These are phyloP conservation scores for Curvularia hawaiiensis DNA, from an alignment of 2,329 filamentous ascomycete species.

Conservation along the genomic window DNA sequence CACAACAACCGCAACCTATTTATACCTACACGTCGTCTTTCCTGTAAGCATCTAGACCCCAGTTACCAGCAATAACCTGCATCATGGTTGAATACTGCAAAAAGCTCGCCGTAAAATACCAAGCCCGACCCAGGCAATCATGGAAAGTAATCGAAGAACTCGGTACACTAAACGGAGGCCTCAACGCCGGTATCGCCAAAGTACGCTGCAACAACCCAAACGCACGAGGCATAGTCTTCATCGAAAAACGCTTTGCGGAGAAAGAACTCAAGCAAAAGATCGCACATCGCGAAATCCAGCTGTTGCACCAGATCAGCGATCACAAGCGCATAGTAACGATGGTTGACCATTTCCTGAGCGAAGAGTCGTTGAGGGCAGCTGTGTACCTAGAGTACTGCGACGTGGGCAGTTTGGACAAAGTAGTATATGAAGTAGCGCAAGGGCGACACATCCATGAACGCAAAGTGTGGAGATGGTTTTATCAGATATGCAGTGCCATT, in stretches of 20 bases:
- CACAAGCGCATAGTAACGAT: conserved; percentile 16
- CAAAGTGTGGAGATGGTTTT: conserved; percentile 25
- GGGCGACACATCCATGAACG: conserved; percentile 11
- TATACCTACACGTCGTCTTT: not conserved
- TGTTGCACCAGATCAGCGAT: conserved; percentile 18
- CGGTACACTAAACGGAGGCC: conserved; percentile 11
- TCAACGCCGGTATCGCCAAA: conserved; percentile 14
- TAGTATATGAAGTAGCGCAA: conserved; percentile 1
- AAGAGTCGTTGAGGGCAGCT: conserved; percentile 1
- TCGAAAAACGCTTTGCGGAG: conserved; percentile 21
- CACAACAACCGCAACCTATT: not conserved
- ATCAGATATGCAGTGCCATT: conserved; percentile 16
- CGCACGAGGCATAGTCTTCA: conserved; percentile 8
- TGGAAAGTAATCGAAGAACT: conserved; percentile 7
- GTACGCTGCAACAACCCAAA: conserved; percentile 8
- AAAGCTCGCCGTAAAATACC: conserved; percentile 4
- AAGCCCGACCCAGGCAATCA: not conserved
- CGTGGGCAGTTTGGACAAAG: conserved; percentile 9
- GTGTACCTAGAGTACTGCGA: conserved; percentile 27
- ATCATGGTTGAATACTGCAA: conserved; percentile 7
- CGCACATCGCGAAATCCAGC: conserved; percentile 16
- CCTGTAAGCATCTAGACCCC: not conserved
- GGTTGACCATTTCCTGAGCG: conserved; percentile 21
- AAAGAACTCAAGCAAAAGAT: conserved; percentile 5
- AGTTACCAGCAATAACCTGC: not conserved